Evolutionary conservation across 352 stramenopile genomes (phyloP).

Genomic region (Blastocystis sp.): DNA sequence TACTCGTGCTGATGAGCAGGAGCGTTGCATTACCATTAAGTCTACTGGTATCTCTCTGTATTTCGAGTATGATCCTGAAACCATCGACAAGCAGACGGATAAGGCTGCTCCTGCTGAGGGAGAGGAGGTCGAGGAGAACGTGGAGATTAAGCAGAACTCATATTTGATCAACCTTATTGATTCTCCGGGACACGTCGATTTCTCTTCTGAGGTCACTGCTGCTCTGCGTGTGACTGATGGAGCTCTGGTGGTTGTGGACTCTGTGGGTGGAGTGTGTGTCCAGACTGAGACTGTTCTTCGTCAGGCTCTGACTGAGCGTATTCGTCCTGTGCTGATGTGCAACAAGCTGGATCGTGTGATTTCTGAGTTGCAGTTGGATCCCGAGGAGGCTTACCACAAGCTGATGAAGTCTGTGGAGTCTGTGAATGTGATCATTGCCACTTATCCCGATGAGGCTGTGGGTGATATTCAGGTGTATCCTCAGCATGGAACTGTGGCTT

Average conservation of each 20-base stretch:
- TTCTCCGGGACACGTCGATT: constrained; percentile 99
- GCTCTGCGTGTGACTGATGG: constrained; percentile 97
- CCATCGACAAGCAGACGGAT: constrained; percentile 61
- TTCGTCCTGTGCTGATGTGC: constrained; percentile 95
- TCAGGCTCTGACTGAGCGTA: constrained; percentile 91
- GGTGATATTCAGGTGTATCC: constrained; percentile 93
- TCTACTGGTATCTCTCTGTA: constrained; percentile 99
- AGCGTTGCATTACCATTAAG: constrained; percentile 99
- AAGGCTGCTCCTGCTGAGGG: constrained; percentile 63
- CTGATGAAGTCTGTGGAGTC: constrained; percentile 95
- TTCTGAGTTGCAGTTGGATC: constrained; percentile 92
- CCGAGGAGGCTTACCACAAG: constrained; percentile 97
- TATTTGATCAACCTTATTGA: constrained; percentile 99
- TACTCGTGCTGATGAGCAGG: constrained; percentile 97
- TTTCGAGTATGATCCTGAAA: constrained; percentile 92
- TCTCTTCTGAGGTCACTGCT: constrained; percentile 96
- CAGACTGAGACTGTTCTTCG: constrained; percentile 97
- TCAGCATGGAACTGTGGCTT: constrained; percentile 92
- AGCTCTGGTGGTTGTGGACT: constrained; percentile 96
- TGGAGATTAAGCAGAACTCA: constrained; percentile 90
- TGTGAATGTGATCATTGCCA: constrained; percentile 98
- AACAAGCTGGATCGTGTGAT: constrained; percentile 99
- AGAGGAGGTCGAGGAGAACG: constrained; percentile 65
- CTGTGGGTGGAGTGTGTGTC: constrained; percentile 96
- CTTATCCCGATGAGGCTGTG: constrained; percentile 87